Percentiles rank a stretch among this genome's conserved stretches.
phyloP scores from a whole-genome alignment of 148 eudicot genomes.

The Chenopodium formosanum region DNA sequence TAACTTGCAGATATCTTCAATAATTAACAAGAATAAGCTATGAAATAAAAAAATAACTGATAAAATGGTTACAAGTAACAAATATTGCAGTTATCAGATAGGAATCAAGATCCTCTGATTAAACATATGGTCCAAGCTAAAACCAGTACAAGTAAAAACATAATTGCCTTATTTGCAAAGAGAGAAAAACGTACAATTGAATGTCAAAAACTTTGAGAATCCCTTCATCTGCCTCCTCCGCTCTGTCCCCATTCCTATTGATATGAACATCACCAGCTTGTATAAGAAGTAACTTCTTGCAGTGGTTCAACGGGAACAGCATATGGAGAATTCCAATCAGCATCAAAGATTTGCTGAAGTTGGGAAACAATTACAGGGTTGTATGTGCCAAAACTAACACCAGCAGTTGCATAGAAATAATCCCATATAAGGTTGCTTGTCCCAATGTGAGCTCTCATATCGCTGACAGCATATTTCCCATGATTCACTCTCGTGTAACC shows the following conservation, averaged over 20 bases:
- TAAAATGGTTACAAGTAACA: not conserved
- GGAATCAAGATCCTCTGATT: not conserved
- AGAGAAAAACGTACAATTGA: no score
- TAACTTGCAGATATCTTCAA: no score
- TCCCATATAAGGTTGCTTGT: constrained; percentile 94
- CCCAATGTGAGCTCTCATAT: constrained; percentile 75
- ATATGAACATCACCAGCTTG: constrained; percentile 32
- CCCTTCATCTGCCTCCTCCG: not conserved
- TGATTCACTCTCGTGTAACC: constrained; percentile 78
- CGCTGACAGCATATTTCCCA: constrained; percentile 87
- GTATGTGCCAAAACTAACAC: constrained; percentile 85
- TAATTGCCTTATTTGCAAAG: not conserved
- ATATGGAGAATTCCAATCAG: constrained; percentile 93
- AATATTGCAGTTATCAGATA: not conserved
- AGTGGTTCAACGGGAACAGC: constrained; percentile 55
- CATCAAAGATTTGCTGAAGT: constrained; percentile 79
- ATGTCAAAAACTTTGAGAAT: not conserved
- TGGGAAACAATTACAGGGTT: constrained; percentile 64
- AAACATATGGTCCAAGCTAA: not conserved
- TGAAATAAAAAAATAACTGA: not conserved
- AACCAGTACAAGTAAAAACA: not conserved
- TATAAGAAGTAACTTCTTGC: constrained; percentile 37
- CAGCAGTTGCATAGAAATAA: constrained; percentile 79
- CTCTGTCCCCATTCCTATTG: not conserved
- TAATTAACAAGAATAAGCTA: not conserved